Percentiles rank a stretch among this genome's conserved stretches.
phyloP scores from a whole-genome alignment of 2,329 filamentous ascomycete genomes.

The Penicillium sp. region DNA sequence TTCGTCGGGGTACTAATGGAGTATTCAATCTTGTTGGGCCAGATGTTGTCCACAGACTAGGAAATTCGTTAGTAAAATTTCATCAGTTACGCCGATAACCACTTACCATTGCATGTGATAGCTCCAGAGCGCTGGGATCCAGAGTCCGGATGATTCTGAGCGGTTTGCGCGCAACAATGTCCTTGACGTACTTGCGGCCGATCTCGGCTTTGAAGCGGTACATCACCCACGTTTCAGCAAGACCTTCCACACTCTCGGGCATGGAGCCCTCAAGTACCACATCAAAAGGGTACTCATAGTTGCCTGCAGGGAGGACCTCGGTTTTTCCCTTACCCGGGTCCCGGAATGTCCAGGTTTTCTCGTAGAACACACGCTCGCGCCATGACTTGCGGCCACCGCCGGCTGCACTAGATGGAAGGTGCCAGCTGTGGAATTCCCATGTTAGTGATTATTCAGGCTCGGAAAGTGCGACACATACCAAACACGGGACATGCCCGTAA shows the following conservation, averaged over 20 bases:
- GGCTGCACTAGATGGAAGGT: conserved; percentile 37
- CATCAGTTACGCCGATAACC: background rate
- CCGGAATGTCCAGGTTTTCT: conserved; percentile 70
- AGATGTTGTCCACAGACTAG: conserved; percentile 84
- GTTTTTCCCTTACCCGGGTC: conserved; percentile 49
- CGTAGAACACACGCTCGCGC: conserved; percentile 56
- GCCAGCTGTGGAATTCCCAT: conserved; percentile 27
- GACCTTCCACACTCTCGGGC: conserved; percentile 86
- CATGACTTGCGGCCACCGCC: conserved; percentile 38
- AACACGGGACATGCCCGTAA: conserved; percentile 68
- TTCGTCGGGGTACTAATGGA: conserved; percentile 91
- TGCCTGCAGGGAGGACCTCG: conserved; percentile 65
- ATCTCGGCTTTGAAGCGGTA: conserved; percentile 92
- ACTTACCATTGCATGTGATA: conserved; percentile 76
- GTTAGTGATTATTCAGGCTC: background rate
- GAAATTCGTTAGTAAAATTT: conserved; percentile 16
- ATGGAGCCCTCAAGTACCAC: conserved; percentile 64
- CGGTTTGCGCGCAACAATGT: conserved; percentile 75
- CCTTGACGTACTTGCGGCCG: conserved; percentile 84
- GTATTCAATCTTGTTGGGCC: conserved; percentile 97
- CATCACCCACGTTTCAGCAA: conserved; percentile 79
- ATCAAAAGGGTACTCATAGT: conserved; percentile 82
- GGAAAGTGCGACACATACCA: conserved; percentile 52
- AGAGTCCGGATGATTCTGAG: conserved; percentile 75
- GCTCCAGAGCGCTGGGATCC: conserved; percentile 71